These are phyloP conservation scores for Litsea cubeba DNA, from an alignment of 164 flowering plant genomes.

Conservation along the genomic window DNA sequence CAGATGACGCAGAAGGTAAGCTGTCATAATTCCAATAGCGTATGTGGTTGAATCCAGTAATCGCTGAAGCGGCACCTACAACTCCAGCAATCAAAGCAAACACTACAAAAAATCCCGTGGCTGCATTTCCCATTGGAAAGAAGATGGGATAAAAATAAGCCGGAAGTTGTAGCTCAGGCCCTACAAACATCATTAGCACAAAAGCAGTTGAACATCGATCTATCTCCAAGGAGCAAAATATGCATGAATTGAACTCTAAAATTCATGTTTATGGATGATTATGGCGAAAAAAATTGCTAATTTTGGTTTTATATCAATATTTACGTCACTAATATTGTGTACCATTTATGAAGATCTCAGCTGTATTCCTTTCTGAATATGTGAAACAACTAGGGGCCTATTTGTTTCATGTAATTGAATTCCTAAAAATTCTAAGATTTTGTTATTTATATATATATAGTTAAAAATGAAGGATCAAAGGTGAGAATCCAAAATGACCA, in stretches of 20 bases:
- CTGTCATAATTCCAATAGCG: constrained; percentile 54
- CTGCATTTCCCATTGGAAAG: constrained; percentile 90
- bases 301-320: no score
- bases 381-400: no score
- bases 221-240: neutral
- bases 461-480: no score
- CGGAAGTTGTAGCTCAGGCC: constrained; percentile 60
- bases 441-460: no score
- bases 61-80: constrained; percentile 66
- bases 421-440: no score
- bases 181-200: constrained; percentile 30
- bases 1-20: constrained; percentile 60
- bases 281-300: no score
- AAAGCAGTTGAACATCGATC: neutral
- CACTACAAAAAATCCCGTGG: constrained; percentile 86
- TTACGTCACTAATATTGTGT: no score
- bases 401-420: no score
- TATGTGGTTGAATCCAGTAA: constrained; percentile 60
- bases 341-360: no score
- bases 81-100: constrained; percentile 77
- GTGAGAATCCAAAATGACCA: no score
- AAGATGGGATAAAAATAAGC: constrained; percentile 81
- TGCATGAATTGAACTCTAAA: neutral
- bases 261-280: no score
- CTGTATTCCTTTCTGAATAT: no score